Evolutionary conservation across 176 grass and related monocot species (phyloP), one percentile per base, ranked within the genome.

Genomic region (maize (Zea mays)): DNA sequence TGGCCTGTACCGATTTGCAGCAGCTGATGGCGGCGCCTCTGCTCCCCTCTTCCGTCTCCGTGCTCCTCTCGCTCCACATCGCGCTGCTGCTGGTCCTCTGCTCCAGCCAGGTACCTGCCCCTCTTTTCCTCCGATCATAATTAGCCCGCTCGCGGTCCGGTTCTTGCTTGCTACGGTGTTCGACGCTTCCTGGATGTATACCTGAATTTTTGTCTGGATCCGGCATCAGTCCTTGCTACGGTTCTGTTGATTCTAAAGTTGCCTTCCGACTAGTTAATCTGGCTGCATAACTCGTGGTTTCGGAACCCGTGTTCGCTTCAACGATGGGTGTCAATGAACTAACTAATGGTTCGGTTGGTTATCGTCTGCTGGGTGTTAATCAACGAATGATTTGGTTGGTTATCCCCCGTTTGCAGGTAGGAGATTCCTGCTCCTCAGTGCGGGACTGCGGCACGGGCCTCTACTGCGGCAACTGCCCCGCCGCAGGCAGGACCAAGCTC

Each of bases 401-500:
- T 69, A 5, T 72, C 74, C 27, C 27, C 27, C 27, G 59, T 45
- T 62, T 76, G 48, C 71, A 93, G 91, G 82, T 90, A 16, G 81
- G 80, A 48, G 54, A 78, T 72, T 60, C 85, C n/a, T 98, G 95
- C 61, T 98, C 89, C 52, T 82, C 91, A 8, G 86, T 63, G 35
- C 65, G 73, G 52, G 95, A 92, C 81, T 98, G 95, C 80, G 86
- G 86, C 8, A 3, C 50, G 3, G 95, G 89, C 12, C 87, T 94
- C 8, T 94, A 94, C 79, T 98, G 95, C 80, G 95, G 95, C 59
- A 90, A 36, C 57, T 98, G 95, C 89, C 80, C 95, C 21, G 87
- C 91, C 45, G 13, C 89, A 57, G 91, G 89, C 71, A 85, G 68
- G 67, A 71, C 75, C 2, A 85, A 51, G 83, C 78, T 86, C 34